Percentiles rank a stretch among this genome's conserved stretches.
Conservation (phyloP, 2,329 filamentous ascomycete species). For the Alternaria panax region DNA sequence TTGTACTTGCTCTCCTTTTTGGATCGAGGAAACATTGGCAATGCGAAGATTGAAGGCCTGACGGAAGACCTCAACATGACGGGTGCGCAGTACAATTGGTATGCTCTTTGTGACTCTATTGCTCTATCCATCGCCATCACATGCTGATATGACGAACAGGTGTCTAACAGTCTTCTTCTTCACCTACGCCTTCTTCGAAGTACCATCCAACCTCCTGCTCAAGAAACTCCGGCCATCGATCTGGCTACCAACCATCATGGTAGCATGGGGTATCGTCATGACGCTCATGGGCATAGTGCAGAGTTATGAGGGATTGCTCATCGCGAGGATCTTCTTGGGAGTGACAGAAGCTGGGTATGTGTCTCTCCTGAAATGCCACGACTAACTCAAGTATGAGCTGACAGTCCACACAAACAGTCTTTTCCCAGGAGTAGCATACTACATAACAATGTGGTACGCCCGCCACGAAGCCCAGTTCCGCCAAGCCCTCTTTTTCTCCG, state of each 20-base stretch:
- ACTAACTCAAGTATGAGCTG: neutral
- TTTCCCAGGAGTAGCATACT: constrained; percentile 55
- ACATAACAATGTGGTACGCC: constrained; percentile 70
- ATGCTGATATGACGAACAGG: neutral
- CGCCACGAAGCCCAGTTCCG: constrained; percentile 66
- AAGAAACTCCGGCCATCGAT: constrained; percentile 63
- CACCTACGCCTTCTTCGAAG: constrained; percentile 57
- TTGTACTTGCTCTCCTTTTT: constrained; percentile 51
- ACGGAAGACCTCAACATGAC: constrained; percentile 38
- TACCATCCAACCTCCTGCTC: constrained; percentile 67
- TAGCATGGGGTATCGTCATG: constrained; percentile 58
- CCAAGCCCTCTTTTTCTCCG: constrained; percentile 66
- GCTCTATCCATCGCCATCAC: neutral
- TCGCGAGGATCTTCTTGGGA: constrained; percentile 56
- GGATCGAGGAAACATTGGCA: constrained; percentile 50
- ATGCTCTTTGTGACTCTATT: neutral
- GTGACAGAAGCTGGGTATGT: constrained; percentile 45
- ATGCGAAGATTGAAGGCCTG: constrained; percentile 53
- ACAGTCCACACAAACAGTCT: constrained; percentile 15
- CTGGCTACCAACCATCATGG: constrained; percentile 58
- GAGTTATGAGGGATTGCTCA: constrained; percentile 55
- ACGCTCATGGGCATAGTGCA: constrained; percentile 60
- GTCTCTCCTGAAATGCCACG: neutral
- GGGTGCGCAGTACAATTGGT: constrained; percentile 68
- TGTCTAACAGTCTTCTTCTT: constrained; percentile 72